phyloP scores from a whole-genome alignment of 2,329 filamentous ascomycete species.

The Basipetospora chlamydospora region DNA sequence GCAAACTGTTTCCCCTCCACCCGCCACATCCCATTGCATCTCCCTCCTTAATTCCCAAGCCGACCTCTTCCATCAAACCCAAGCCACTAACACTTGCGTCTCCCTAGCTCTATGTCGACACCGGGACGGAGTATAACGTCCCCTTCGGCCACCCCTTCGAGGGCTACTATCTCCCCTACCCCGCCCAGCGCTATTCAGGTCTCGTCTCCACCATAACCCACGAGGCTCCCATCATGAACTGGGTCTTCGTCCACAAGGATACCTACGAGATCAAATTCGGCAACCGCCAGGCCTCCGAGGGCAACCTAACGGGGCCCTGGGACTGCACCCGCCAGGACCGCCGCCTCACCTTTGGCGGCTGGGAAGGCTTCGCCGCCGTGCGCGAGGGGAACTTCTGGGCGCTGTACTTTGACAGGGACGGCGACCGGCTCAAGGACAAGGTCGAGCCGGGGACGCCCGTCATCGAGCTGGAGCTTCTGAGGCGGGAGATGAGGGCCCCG shows the following conservation, averaged over 20 bases:
- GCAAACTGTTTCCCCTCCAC: neutral
- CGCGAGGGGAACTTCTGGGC: slow-evolving; percentile 28
- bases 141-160: slow-evolving; percentile 34
- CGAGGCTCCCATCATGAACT: slow-evolving; percentile 34
- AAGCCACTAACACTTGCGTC: neutral
- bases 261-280: slow-evolving; percentile 33
- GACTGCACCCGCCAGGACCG: slow-evolving; percentile 38
- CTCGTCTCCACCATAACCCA: slow-evolving; percentile 33
- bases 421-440: slow-evolving; percentile 27
- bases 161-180: slow-evolving; percentile 43
- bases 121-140: slow-evolving; percentile 14
- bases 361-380: slow-evolving; percentile 35
- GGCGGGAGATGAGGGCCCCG: slow-evolving; percentile 23
- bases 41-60: neutral
- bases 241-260: slow-evolving; percentile 31
- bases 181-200: slow-evolving; percentile 30
- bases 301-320: slow-evolving; percentile 30
- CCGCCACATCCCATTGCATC: neutral
- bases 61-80: neutral
- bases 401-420: slow-evolving; percentile 32
- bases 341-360: slow-evolving; percentile 31
- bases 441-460: slow-evolving; percentile 30
- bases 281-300: slow-evolving; percentile 24
- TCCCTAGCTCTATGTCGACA: slow-evolving; percentile 30
- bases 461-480: slow-evolving; percentile 38